Evolutionary conservation across 805 yeast species (phyloP).

Genomic region (Geotrichum ghanense): DNA sequence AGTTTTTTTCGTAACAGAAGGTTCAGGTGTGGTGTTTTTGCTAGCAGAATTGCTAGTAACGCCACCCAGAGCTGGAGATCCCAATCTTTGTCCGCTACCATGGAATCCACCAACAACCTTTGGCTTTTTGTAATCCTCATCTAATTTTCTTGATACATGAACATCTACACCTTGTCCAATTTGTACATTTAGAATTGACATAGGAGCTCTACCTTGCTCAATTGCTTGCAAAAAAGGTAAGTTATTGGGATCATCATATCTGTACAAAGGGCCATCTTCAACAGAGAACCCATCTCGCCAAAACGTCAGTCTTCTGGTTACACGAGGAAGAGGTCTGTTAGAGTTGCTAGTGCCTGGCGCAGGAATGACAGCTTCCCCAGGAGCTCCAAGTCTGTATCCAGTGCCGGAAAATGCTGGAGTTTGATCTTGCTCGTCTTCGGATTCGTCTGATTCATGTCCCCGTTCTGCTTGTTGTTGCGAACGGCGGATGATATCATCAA

Average conservation of each 20-base stretch:
- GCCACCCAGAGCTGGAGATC: slow-evolving; percentile 82
- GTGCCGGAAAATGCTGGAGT: slow-evolving; percentile 18
- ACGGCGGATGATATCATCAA: slow-evolving; percentile 23
- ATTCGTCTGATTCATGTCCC: slow-evolving; percentile 11
- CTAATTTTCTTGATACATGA: slow-evolving; percentile 65
- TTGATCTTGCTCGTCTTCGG: slow-evolving; percentile 4
- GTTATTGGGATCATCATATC: slow-evolving; percentile 91
- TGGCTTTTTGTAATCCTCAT: slow-evolving; percentile 71
- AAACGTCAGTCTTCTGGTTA: slow-evolving; percentile 73
- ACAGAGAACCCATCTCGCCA: slow-evolving; percentile 97
- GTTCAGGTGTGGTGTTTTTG: slow-evolving; percentile 8
- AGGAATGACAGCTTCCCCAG: slow-evolving; percentile 7
- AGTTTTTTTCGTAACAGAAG: slow-evolving; percentile 15
- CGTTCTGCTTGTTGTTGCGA: slow-evolving; percentile 21
- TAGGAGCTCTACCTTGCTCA: slow-evolving; percentile 85
- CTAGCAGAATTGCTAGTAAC: slow-evolving; percentile 14
- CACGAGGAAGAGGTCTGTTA: slow-evolving; percentile 35
- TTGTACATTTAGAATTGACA: slow-evolving; percentile 67
- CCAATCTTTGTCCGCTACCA: slow-evolving; percentile 78
- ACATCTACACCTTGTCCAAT: slow-evolving; percentile 93
- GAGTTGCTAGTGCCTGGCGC: slow-evolving; percentile 36
- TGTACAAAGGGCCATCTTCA: slow-evolving; percentile 76
- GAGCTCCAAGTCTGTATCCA: slow-evolving; percentile 26
- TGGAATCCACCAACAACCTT: slow-evolving; percentile 54
- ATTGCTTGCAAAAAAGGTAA: slow-evolving; percentile 65